These are phyloP conservation scores for Goniomonas avonlea DNA, from an alignment of 78 protist genomes.

Conservation along the genomic window DNA sequence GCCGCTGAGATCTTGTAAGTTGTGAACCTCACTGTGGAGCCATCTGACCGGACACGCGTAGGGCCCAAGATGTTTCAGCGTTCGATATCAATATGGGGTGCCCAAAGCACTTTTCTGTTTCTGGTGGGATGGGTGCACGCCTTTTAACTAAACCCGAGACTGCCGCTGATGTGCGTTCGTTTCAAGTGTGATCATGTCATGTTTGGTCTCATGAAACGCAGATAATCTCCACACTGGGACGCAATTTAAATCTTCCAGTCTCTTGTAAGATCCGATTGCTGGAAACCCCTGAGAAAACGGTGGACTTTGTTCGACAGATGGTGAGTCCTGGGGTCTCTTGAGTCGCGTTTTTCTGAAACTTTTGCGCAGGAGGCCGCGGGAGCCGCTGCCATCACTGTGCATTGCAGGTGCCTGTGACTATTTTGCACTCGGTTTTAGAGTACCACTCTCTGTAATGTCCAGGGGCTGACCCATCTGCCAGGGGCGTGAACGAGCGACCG, in stretches of 20 bases:
- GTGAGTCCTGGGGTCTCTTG: conserved; percentile 47
- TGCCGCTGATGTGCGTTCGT: neutral
- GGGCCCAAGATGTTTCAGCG: conserved; percentile 47
- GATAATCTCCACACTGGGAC: conserved; percentile 3
- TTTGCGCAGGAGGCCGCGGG: neutral
- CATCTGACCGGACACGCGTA: neutral
- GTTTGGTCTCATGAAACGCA: neutral
- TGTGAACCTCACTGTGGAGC: neutral
- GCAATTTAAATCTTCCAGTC: conserved; percentile 11
- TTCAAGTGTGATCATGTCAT: neutral
- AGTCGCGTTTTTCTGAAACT: conserved; percentile 61
- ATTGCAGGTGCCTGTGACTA: neutral
- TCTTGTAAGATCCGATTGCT: conserved; percentile 64
- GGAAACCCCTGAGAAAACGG: conserved; percentile 21
- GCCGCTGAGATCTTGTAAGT: conserved; percentile 8
- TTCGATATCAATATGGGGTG: conserved; percentile 72
- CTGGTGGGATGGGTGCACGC: conserved; percentile 66
- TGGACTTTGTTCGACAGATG: neutral
- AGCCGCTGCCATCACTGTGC: conserved; percentile 1
- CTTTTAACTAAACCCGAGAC: conserved; percentile 34
- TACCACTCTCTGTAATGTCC: too few relatives aligned
- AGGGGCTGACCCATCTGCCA: too few relatives aligned
- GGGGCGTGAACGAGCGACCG: conserved; percentile 1
- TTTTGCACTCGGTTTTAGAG: neutral
- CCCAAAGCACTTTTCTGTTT: conserved; percentile 32